Base-by-base conservation (phyloP, 148 eudicot species). In the Rhododendron henanense region DNA sequence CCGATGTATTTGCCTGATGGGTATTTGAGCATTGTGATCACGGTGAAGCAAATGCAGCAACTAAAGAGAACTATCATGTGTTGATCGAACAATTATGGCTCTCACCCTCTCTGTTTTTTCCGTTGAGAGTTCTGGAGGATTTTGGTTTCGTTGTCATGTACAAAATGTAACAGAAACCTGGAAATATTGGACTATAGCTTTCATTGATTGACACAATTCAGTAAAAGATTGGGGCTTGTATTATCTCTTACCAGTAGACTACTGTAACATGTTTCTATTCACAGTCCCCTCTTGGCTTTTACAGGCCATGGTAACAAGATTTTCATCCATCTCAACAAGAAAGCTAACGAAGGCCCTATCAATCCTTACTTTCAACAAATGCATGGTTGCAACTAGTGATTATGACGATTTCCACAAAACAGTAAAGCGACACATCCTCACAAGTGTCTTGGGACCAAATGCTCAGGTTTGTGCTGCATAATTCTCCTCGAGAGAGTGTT, bases 371-470 rank as follows among this genome's bases (percentile, higher is more conserved):
- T 39, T 81, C 84, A 93, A 95, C 82, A 97, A 97, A 87, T 89
- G 89, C 87, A 92, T 97, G 91, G 96, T 95, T 83, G 99, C 99
- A 45, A 93, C 88, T 76, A 94, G 98, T 88, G 99, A 97, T 91
- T 96, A 93, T 71, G 89, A 92, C 77, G 99, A 95, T 3, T 93
- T 93, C 87, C 95, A 97, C 87, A 95, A 94, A 90, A 90, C 90
- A 18, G 91, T 86, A 3, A 96, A 96, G 88, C 86, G 86, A 77
- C 85, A 91, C 78, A 75, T 94, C 81, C 88, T 96, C 79, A 86
- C 92, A 23, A 84, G 89, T 84, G 88, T 93, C 41, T 90, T 96
- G 84, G 97, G 99, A 51, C 85, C 98, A 67, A 91, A 87, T 90
- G 99, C 99, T 84, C 98, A 89, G 98, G 99, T 96, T 88, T 81